Evolutionary conservation across 2,329 filamentous ascomycete genomes (phyloP).

Genomic region (Cryphonectria nitschkei): DNA sequence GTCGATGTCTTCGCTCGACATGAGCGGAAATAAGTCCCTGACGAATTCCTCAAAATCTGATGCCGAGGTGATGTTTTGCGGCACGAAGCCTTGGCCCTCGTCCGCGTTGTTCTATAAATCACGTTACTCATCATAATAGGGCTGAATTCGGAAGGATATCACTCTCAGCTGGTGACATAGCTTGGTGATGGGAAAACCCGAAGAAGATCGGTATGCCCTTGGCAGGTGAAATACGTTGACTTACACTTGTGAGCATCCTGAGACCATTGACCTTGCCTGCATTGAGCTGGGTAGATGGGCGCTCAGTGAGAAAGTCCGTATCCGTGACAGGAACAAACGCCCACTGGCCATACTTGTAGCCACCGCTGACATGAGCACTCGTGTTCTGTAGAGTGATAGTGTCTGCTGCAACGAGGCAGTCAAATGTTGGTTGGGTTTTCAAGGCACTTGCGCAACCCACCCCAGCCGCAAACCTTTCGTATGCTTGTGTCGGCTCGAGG

Average conservation of each 20-base stretch:
- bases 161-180: not conserved
- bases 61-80: constrained; percentile 47
- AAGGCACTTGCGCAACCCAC: constrained; percentile 12
- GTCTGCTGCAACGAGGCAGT: constrained; percentile 36
- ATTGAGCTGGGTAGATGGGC: constrained; percentile 38
- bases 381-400: constrained; percentile 35
- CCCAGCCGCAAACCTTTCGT: constrained; percentile 15
- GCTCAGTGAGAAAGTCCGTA: constrained; percentile 37
- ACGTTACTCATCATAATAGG: not conserved
- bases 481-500: constrained; percentile 13
- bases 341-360: constrained; percentile 33
- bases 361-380: constrained; percentile 31
- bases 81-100: constrained; percentile 51
- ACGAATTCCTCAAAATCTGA: constrained; percentile 46
- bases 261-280: constrained; percentile 38
- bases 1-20: constrained; percentile 43
- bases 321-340: constrained; percentile 43
- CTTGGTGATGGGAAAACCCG: not conserved
- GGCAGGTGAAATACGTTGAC: not conserved
- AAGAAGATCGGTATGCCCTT: not conserved
- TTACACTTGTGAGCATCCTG: constrained; percentile 31
- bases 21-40: constrained; percentile 43
- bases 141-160: not conserved
- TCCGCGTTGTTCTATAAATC: constrained; percentile 48
- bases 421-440: constrained; percentile 25